phyloP scores from a whole-genome alignment of 176 grass and related monocot genomes.

The Thalia dealbata region DNA sequence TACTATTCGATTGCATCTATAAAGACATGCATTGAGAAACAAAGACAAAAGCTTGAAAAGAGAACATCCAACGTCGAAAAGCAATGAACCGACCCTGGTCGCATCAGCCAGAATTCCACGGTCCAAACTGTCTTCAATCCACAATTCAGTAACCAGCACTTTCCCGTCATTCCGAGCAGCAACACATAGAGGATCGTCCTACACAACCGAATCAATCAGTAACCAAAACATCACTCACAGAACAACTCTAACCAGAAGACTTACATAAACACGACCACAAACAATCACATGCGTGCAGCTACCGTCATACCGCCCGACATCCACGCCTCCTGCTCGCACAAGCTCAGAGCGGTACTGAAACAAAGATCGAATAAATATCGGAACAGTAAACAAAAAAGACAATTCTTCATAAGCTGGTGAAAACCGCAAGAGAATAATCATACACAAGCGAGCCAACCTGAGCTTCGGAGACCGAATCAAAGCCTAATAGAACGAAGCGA shows the following conservation, averaged over 20 bases:
- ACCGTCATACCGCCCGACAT: slow-evolving; percentile 33
- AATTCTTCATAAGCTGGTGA: neutral
- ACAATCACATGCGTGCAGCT: slow-evolving; percentile 69
- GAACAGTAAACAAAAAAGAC: neutral
- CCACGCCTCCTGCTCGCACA: slow-evolving; percentile 45
- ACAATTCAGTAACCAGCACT: slow-evolving; percentile 53
- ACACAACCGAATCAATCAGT: neutral
- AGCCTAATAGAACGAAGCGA: slow-evolving; percentile 63
- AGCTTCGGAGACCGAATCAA: slow-evolving; percentile 42
- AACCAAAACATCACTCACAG: neutral
- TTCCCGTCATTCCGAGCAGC: slow-evolving; percentile 57
- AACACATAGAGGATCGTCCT: slow-evolving; percentile 66
- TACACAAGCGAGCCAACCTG: slow-evolving; percentile 35
- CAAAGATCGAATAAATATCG: neutral
- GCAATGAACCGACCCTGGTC: slow-evolving; percentile 33
- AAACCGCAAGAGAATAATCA: neutral
- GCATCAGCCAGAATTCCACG: slow-evolving; percentile 32
- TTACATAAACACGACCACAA: slow-evolving; percentile 58
- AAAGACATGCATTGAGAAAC: neutral
- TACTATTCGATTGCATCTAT: too few species aligned
- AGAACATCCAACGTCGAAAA: neutral
- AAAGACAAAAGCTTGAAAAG: neutral
- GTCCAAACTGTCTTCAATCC: slow-evolving; percentile 74
- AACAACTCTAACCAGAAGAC: slow-evolving; percentile 7
- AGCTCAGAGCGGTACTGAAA: slow-evolving; percentile 70